A percentile compares a stretch with the other conserved stretches of the same genome.
phyloP scores from a whole-genome alignment of 2,329 filamentous ascomycete genomes.

The Monosporascus sp. region DNA sequence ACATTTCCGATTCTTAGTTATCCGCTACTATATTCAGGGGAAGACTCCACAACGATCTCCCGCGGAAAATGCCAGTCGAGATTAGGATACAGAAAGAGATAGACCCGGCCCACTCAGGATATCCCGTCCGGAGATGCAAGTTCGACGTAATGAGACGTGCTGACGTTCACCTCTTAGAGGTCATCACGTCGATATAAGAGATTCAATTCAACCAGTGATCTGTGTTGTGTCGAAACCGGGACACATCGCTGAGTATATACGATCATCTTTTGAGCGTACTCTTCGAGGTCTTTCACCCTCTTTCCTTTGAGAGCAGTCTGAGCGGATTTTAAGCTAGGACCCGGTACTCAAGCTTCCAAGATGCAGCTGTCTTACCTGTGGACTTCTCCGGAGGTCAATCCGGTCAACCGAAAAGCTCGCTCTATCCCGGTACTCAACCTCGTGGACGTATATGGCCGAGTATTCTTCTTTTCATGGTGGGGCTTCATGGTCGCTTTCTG shows the following conservation, averaged over 20 bases:
- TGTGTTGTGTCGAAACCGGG: not conserved
- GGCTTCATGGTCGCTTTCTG: slow-evolving; percentile 65
- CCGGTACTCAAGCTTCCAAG: not conserved
- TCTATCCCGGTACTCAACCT: slow-evolving; percentile 76
- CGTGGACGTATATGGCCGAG: slow-evolving; percentile 73
- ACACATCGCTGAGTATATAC: not conserved
- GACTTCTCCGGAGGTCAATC: slow-evolving; percentile 68
- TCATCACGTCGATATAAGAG: slow-evolving; percentile 7
- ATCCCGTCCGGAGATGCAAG: slow-evolving; percentile 20
- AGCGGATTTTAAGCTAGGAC: too few species aligned
- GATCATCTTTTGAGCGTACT: not conserved
- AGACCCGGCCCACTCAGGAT: slow-evolving; percentile 12
- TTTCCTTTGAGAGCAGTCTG: not conserved
- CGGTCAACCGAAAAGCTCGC: slow-evolving; percentile 75
- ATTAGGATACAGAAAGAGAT: slow-evolving; percentile 9
- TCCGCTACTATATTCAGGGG: slow-evolving; percentile 2
- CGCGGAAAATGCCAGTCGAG: slow-evolving; percentile 16
- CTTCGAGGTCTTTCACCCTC: not conserved
- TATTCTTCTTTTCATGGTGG: slow-evolving; percentile 72
- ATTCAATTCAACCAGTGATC: not conserved
- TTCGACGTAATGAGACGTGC: not conserved
- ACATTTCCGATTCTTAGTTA: slow-evolving; percentile 6
- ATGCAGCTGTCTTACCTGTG: slow-evolving; percentile 38
- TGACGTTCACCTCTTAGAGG: not conserved
- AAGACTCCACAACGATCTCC: slow-evolving; percentile 13